phyloP scores from a whole-genome alignment of 768 basidiomycete genomes.

The Astraeus odoratus region DNA sequence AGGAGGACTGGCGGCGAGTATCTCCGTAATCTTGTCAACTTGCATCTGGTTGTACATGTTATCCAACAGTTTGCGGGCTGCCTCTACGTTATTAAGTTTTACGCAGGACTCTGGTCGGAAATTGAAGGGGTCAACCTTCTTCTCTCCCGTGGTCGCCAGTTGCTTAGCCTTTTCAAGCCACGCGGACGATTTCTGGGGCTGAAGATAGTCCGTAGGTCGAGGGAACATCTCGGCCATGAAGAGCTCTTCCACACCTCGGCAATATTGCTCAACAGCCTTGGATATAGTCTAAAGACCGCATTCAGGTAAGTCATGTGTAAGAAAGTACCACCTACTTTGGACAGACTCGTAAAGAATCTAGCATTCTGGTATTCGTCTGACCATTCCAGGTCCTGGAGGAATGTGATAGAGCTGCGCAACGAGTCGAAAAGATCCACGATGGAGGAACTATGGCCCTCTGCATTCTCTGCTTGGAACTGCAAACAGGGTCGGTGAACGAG shows the following conservation, averaged over 20 bases:
- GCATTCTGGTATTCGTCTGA: constrained; percentile 85
- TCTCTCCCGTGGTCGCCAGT: constrained; percentile 72
- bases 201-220: constrained; percentile 66
- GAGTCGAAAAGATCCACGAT: constrained; percentile 96
- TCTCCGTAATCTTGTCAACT: constrained; percentile 75
- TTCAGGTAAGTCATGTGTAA: not conserved
- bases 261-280: constrained; percentile 89
- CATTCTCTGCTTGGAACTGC: constrained; percentile 75
- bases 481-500: constrained; percentile 2
- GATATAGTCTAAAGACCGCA: constrained; percentile 64
- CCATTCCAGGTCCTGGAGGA: constrained; percentile 89
- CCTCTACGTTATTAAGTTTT: constrained; percentile 95
- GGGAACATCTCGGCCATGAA: constrained; percentile 97
- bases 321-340: constrained; percentile 52
- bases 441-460: constrained; percentile 89
- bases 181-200: constrained; percentile 81
- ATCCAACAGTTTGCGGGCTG: constrained; percentile 84
- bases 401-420: constrained; percentile 81
- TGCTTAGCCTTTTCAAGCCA: constrained; percentile 84
- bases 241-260: constrained; percentile 74
- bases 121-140: constrained; percentile 91
- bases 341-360: constrained; percentile 79
- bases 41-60: constrained; percentile 91
- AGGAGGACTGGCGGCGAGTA: constrained; percentile 53
- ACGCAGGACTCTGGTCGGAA: constrained; percentile 93